Evolutionary conservation across 768 basidiomycete species (phyloP), one percentile per base, ranked within the genome.

Genomic region (Termitomyces sp.): DNA sequence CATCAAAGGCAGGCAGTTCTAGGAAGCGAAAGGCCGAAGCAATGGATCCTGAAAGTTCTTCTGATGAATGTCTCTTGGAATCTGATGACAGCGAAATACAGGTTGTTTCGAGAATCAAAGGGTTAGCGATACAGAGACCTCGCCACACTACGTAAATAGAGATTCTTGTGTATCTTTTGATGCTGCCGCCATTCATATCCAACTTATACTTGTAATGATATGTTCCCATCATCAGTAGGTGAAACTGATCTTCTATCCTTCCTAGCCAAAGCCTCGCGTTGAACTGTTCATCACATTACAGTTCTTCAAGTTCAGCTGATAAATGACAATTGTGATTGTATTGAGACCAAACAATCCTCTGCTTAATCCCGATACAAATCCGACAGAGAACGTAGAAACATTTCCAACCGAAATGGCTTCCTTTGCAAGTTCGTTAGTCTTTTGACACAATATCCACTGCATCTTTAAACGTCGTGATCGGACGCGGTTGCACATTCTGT

Each of bases 401-500:
- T 6, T 30, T 30, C 6, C 30, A 30, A 30, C 30, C 30, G 30
- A 30, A 30, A 30, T 30, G 30, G 30, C 6, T 30, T 30, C 30
- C 30, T 30, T 30, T 30, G 30, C 30, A 30, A 30, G 30, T 6
- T 30, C 30, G 30, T 6, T 30, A 30, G 30, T 30, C 30, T 6
- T 4, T 30, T 30, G 4, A 6, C 30, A 30, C 30, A 30, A 30
- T 30, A 30, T 30, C 6, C 30, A 30, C 30, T 30, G 30, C 30
- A 30, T 30, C 6, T 30, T 30, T 30, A 30, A 30, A 30, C 6
- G 30, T 30, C 30, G 30, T 30, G 32, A 55, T 44, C 41, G 48
- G 48, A n/a, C 49, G 38, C 7, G 56, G 56, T 20, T 57, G 56
- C 5, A 50, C 48, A 43, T 57, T 57, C 20, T 43, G 48, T 10